These are phyloP conservation scores for Debaryomyces subglobosus DNA, from an alignment of 1,139 yeast species.

Conservation along the genomic window DNA sequence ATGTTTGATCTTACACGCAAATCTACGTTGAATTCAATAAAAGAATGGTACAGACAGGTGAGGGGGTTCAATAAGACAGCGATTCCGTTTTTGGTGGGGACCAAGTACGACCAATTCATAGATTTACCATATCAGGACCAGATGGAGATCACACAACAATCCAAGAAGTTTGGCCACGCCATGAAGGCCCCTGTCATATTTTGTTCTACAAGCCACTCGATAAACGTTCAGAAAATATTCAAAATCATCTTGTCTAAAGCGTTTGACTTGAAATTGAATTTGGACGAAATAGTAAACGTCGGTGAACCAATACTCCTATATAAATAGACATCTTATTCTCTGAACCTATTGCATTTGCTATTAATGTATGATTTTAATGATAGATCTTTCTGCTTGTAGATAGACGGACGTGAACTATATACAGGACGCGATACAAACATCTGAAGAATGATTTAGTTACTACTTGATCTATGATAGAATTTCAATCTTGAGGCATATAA, in stretches of 20 bases:
- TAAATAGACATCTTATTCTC: conserved; percentile 27
- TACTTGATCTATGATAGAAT: background rate
- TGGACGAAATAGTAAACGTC: conserved; percentile 79
- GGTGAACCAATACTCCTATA: conserved; percentile 92
- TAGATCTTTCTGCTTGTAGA: background rate
- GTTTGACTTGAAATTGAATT: conserved; percentile 79
- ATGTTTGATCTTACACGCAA: conserved; percentile 92
- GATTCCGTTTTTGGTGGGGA: conserved; percentile 89
- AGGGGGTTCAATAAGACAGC: conserved; percentile 91
- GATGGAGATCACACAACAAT: conserved; percentile 80
- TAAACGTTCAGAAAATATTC: conserved; percentile 92
- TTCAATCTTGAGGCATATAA: background rate
- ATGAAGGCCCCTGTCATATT: conserved; percentile 91
- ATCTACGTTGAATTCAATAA: conserved; percentile 80
- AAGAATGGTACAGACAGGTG: conserved; percentile 95
- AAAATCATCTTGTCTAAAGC: conserved; percentile 91
- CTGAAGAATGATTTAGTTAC: background rate
- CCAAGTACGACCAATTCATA: conserved; percentile 88
- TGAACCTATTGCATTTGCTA: conserved; percentile 1
- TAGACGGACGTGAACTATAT: conserved; percentile 1
- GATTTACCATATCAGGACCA: conserved; percentile 83
- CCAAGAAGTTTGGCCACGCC: conserved; percentile 84
- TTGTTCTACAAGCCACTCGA: conserved; percentile 91
- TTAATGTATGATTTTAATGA: conserved; percentile 8
- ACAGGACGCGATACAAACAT: conserved; percentile 1